Evolutionary conservation across 2,329 filamentous ascomycete species (phyloP).

Genomic region (Phialophora chinensis): DNA sequence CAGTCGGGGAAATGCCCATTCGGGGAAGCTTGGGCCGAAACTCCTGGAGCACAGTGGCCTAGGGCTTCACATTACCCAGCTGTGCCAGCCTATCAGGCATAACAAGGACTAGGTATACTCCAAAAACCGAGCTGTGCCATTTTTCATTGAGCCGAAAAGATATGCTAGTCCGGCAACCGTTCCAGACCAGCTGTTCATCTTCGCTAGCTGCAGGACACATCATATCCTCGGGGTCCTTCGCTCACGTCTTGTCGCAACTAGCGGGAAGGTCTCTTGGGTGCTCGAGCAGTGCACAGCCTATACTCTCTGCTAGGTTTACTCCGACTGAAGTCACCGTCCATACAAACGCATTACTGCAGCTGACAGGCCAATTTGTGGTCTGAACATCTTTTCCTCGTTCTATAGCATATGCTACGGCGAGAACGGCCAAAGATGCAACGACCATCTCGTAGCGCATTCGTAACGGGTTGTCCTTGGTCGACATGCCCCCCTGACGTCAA

Average conservation of each 20-base stretch:
- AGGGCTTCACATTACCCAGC: background rate
- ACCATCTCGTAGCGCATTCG: no score
- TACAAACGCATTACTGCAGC: no score
- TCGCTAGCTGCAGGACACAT: background rate
- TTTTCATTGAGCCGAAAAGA: background rate
- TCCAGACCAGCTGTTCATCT: background rate
- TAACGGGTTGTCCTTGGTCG: background rate
- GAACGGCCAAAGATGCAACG: no score
- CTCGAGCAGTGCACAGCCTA: no score
- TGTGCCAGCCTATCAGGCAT: background rate
- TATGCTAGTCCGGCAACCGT: background rate
- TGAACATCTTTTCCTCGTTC: no score
- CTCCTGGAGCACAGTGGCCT: background rate
- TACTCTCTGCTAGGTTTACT: no score
- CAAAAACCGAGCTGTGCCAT: background rate
- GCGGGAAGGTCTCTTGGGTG: background rate
- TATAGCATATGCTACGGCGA: no score
- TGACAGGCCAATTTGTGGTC: no score
- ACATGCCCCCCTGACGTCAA: background rate
- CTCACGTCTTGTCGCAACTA: background rate
- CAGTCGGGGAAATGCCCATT: background rate
- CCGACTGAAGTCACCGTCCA: no score
- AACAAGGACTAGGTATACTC: no score
- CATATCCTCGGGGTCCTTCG: background rate
- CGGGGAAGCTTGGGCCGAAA: background rate